Evolutionary conservation across 2,329 filamentous ascomycete genomes (phyloP).

Genomic region (Colletotrichum tanaceti): DNA sequence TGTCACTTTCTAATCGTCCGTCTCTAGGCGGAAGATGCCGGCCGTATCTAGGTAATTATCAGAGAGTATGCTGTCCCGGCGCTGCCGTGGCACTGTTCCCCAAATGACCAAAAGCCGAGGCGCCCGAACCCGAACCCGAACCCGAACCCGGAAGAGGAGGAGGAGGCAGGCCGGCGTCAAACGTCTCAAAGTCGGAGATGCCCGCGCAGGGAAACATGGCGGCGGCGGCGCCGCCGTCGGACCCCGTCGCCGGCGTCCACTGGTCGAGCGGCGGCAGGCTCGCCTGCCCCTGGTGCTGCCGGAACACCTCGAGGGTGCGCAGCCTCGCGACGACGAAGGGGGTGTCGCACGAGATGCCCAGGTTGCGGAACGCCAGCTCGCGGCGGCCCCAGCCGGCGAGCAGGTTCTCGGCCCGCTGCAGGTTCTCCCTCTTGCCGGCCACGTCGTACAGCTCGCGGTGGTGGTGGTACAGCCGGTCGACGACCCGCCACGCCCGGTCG

Average conservation of each 20-base stretch:
- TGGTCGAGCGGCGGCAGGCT: background rate
- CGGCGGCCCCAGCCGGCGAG: constrained; percentile 65
- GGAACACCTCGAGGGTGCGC: constrained; percentile 47
- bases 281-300: background rate
- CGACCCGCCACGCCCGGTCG: constrained; percentile 63
- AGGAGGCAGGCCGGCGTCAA: background rate
- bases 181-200: background rate
- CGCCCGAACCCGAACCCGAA: too few relatives aligned
- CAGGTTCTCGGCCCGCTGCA: constrained; percentile 58
- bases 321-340: constrained; percentile 61
- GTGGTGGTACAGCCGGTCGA: constrained; percentile 59
- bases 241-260: background rate
- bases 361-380: constrained; percentile 54
- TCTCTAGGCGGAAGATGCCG: background rate
- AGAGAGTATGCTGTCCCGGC: background rate
- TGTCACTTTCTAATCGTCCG: too few relatives aligned
- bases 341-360: constrained; percentile 53
- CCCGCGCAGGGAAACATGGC: background rate
- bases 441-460: constrained; percentile 64
- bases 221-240: background rate
- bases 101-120: background rate
- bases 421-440: constrained; percentile 56
- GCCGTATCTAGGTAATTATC: too few relatives aligned
- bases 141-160: too few relatives aligned
- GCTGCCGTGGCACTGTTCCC: too few relatives aligned